Evolutionary conservation across 768 basidiomycete species (phyloP), one percentile per base, ranked within the genome.

Genomic region (Tephrocybe sp.): DNA sequence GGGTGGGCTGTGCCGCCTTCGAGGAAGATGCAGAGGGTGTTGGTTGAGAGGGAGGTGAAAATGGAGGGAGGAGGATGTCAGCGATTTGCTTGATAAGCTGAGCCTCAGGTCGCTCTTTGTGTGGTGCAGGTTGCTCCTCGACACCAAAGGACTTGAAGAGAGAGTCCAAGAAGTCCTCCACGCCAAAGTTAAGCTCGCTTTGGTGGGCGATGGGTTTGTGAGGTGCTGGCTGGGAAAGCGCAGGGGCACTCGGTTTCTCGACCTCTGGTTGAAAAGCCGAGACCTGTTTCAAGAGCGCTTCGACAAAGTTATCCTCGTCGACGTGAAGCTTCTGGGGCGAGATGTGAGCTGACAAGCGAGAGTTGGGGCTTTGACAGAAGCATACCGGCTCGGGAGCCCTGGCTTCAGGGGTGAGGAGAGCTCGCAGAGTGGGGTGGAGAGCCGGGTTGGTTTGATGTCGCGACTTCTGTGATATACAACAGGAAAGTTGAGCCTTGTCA

Each of bases 341-440:
- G 6, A 28, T 20, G 23, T 44, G 20, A 44, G 41, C 8, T 3
- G 28, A 5, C 28, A 4, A 23, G 3, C 10, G 18, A 33, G 34
- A 18, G 20, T 2, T 14, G 18, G 15, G 9, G 15, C 24, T 15
- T 34, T 40, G 14, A 15, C 20, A 24, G 34, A 12, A n/a, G 20
- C 49, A 44, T 43, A 50, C 54, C 45, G 45, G 23, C 28, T 51
- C 40, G 20, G 20, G 12, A 7, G 17, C 51, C 30, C 45, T 28
- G 5, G 18, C 38, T 30, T 49, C 32, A 21, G 48, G 25, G 11
- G 30, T 23, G 11, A 46, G 30, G 21, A 57, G 39, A 10, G 24
- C 32, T n/a, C 3, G 32, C 3, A 42, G 20, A 38, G 46, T 17
- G 34, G 50, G 45, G 26, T 51, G 50, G 15, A 44, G 28, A 28